Evolutionary conservation across 1,139 yeast genomes (phyloP), one percentile per base, ranked within the genome.

Genomic region (Hansenula anomala): DNA sequence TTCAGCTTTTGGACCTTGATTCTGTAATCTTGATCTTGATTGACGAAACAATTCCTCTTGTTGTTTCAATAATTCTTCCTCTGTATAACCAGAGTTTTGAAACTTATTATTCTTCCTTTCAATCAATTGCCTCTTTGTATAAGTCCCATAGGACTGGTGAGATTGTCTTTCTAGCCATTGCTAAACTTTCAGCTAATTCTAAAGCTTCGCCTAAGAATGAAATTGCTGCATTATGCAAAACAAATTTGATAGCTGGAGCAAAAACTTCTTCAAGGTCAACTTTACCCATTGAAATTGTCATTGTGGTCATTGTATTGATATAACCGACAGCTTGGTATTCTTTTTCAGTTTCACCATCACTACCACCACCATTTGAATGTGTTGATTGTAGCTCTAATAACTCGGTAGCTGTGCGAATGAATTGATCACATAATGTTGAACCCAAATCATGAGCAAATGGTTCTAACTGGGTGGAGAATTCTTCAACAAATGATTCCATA

Each of bases 401-500:
- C 45, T 90, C 95, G 26, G 67, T 66, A 2, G 87, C 80, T 36
- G 87, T 60, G 46, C 82, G 73, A 67, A 88, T 61, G 53, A 89
- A 84, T 59, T 90, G 97, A 40, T 81, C 84, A 16, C 81, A 78
- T 49, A 92, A 66, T 54, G 82, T 88, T 25, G 71, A 69, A 62
- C 94, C 92, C 51, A 92, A 69, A 50, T 87, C 94, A 34, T 80
- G 77, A 0, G 97, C 96, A 66, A 90, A 92, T 26, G 97, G 97
- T 44, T 90, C 88, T 45, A 92, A 69, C 61, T 90, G 95, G 44
- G 79, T 85, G 2, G 96, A 75, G 60, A 87, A 94, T 42, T 77
- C 76, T 54, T 89, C 96, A 26, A 92, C 97, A 59, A 95, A 87
- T 44, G 89, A 92, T 63, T 92, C 97, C 84, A 94, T 89, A 19